A percentile compares a stretch with the other conserved stretches of the same genome.
Conservation (phyloP, 2,329 filamentous ascomycete genomes). For the Phialophora tarda region DNA sequence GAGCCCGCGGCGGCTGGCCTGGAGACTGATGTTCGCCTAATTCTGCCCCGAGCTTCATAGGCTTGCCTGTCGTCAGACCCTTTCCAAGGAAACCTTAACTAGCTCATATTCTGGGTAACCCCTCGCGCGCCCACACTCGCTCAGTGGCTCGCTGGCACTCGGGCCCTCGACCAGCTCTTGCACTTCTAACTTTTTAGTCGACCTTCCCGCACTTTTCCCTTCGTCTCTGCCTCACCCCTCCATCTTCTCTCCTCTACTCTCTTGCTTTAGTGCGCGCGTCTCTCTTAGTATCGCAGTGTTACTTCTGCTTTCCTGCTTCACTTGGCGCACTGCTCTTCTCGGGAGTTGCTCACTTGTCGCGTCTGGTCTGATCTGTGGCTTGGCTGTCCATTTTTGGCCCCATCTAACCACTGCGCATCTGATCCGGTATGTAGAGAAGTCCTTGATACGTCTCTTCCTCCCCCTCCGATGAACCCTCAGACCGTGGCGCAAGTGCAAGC, state of each 20-base stretch:
- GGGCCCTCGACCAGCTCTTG: slow-evolving; percentile 9
- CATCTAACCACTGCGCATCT: slow-evolving; percentile 38
- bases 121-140: slow-evolving; percentile 12
- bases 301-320: slow-evolving; percentile 37
- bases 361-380: slow-evolving; percentile 36
- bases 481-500: slow-evolving; percentile 11
- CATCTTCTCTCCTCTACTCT: slow-evolving; percentile 31
- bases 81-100: slow-evolving; percentile 12
- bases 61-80: slow-evolving; percentile 2
- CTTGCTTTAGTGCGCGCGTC: slow-evolving; percentile 36
- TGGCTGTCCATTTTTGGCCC: slow-evolving; percentile 36
- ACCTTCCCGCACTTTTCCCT: slow-evolving; percentile 37
- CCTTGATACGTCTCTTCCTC: slow-evolving; percentile 10
- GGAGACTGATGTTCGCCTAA: slow-evolving; percentile 2
- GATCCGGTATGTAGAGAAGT: slow-evolving; percentile 36
- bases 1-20: background rate
- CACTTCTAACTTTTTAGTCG: slow-evolving; percentile 19
- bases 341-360: slow-evolving; percentile 36
- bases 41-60: slow-evolving; percentile 3
- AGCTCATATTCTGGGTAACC: slow-evolving; percentile 14
- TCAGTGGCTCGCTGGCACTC: background rate
- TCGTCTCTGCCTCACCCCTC: slow-evolving; percentile 31
- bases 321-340: slow-evolving; percentile 38
- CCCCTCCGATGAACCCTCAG: slow-evolving; percentile 13
- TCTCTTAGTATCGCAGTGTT: slow-evolving; percentile 38